Conservation (phyloP, 176 grass and related monocot genomes). For the Carex pumila region DNA sequence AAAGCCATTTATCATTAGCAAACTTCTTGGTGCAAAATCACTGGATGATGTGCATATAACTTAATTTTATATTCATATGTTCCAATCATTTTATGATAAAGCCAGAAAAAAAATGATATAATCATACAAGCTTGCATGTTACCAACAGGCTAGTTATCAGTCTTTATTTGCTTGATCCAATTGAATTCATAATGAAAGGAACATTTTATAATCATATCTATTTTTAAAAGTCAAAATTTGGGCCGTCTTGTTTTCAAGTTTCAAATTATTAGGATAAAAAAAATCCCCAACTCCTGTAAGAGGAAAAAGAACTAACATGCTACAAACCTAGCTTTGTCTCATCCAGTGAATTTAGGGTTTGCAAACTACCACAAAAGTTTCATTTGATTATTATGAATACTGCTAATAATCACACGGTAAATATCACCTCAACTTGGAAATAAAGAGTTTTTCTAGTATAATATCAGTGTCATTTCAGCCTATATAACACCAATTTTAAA, state of each 20-base stretch:
- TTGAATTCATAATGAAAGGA: not conserved
- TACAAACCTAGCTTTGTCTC: not conserved
- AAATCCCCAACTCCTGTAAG: not conserved
- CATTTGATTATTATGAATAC: not conserved
- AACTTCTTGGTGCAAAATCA: not conserved
- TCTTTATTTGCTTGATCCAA: not conserved
- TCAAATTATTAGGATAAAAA: not conserved
- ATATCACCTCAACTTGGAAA: no score
- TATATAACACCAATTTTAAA: no score
- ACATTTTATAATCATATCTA: not conserved
- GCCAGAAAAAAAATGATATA: not conserved
- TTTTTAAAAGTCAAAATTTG: not conserved
- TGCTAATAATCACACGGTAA: no score
- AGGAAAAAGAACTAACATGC: not conserved
- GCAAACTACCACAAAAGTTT: not conserved
- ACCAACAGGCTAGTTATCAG: not conserved
- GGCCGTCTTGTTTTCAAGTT: not conserved
- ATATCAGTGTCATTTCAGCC: no score
- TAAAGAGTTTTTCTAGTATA: no score
- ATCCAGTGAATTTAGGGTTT: not conserved
- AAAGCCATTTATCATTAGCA: not conserved
- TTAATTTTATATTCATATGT: not conserved
- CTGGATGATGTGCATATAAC: not conserved
- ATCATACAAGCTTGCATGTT: not conserved
- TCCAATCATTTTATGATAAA: not conserved